A percentile compares a stretch with the other conserved stretches of the same genome.
phyloP scores from a whole-genome alignment of 1,284 basidiomycete species.

The Inonotus hispidus region DNA sequence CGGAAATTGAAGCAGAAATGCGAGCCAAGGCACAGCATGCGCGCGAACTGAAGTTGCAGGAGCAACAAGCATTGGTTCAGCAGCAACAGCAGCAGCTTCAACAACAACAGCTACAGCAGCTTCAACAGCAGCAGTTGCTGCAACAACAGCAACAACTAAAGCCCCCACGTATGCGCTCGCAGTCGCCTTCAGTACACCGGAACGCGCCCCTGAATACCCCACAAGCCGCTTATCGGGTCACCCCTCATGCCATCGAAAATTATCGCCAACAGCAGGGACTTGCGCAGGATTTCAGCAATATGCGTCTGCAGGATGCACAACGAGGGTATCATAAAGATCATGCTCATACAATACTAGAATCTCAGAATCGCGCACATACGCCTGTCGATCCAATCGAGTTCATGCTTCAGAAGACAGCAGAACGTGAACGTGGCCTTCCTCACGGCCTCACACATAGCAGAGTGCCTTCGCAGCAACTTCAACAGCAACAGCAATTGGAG shows the following conservation, averaged over 20 bases:
- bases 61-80: constrained; percentile 21
- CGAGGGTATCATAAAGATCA: constrained; percentile 21
- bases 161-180: constrained; percentile 18
- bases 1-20: constrained; percentile 95
- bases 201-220: background rate
- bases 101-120: constrained; percentile 31
- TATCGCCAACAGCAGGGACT: constrained; percentile 18
- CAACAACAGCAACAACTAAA: constrained; percentile 24
- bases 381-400: constrained; percentile 1
- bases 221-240: constrained; percentile 6
- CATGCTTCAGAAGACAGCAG: constrained; percentile 15
- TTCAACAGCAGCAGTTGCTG: constrained; percentile 33
- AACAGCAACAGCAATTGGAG: constrained; percentile 22
- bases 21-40: constrained; percentile 40
- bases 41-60: constrained; percentile 11
- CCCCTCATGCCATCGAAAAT: background rate
- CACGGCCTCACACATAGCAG: constrained; percentile 34
- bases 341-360: constrained; percentile 22
- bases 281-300: constrained; percentile 30
- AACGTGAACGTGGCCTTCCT: constrained; percentile 32
- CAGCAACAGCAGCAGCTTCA: constrained; percentile 31
- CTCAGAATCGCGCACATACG: constrained; percentile 3
- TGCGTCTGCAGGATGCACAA: constrained; percentile 22
- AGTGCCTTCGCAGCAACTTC: background rate
- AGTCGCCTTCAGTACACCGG: constrained; percentile 12